These are phyloP conservation scores for Basipetospora chlamydospora DNA, from an alignment of 2,329 filamentous ascomycete genomes.

Conservation along the genomic window DNA sequence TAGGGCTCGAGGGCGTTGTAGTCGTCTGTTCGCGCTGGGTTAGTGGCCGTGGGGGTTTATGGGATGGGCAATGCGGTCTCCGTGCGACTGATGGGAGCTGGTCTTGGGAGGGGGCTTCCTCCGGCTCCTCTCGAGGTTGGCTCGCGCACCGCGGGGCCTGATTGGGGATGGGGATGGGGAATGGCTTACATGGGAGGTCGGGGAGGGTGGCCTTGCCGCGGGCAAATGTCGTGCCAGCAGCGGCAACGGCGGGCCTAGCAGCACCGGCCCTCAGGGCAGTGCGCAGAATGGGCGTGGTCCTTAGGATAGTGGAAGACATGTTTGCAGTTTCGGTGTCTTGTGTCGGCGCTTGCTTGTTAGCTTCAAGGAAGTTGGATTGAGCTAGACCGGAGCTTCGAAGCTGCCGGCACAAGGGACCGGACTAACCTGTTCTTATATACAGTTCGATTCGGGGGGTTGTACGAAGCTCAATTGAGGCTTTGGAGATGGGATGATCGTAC, in stretches of 20 bases:
- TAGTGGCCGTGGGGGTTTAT: background rate
- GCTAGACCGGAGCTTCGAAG: background rate
- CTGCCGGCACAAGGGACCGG: too few relatives aligned
- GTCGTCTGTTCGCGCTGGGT: slow-evolving; percentile 43
- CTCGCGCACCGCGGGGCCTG: background rate
- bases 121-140: too few relatives aligned
- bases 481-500: background rate
- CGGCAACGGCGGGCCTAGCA: slow-evolving; percentile 45
- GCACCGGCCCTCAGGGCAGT: slow-evolving; percentile 55
- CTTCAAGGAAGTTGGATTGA: background rate
- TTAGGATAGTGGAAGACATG: slow-evolving; percentile 69
- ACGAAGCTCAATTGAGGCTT: too few relatives aligned
- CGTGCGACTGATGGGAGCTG: too few relatives aligned
- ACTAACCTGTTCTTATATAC: too few relatives aligned
- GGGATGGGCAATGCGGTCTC: background rate
- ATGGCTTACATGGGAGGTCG: slow-evolving; percentile 50
- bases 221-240: slow-evolving; percentile 62
- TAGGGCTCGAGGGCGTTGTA: slow-evolving; percentile 82
- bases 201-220: slow-evolving; percentile 87
- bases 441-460: too few relatives aligned
- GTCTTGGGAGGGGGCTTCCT: too few relatives aligned
- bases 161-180: background rate
- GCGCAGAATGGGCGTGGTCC: slow-evolving; percentile 48
- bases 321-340: slow-evolving; percentile 17
- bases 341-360: background rate